Percentiles rank a stretch among this genome's conserved stretches.
Conservation (phyloP, 148 eudicot species). For the Chenopodium album region DNA sequence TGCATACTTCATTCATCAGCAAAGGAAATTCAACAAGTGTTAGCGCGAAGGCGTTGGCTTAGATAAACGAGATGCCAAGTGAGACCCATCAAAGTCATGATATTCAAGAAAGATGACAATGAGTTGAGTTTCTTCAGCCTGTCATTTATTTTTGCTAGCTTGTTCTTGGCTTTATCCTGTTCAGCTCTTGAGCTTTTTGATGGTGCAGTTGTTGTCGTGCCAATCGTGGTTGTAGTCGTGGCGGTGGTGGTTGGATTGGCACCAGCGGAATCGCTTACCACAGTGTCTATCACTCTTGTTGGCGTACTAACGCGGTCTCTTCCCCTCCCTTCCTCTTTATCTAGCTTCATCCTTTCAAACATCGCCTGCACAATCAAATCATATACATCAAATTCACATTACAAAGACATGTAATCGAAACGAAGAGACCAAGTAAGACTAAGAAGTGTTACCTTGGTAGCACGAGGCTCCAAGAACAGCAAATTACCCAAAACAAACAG, state of each 20-base stretch:
- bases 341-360: conserved; percentile 66
- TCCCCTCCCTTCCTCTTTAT: conserved; percentile 81
- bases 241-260: conserved; percentile 3
- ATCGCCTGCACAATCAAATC: conserved; percentile 44
- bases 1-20: neutral
- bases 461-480: conserved; percentile 70
- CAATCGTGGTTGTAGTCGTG: conserved; percentile 19
- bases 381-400: neutral
- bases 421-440: too few relatives aligned
- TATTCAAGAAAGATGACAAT: conserved; percentile 64
- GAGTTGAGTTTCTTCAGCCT: conserved; percentile 60
- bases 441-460: conserved; percentile 54
- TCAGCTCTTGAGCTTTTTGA: conserved; percentile 4
- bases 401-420: neutral
- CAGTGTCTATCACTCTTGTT: conserved; percentile 27
- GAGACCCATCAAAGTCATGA: conserved; percentile 57
- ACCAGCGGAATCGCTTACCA: conserved; percentile 10
- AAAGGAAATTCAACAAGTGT: neutral
- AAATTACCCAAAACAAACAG: conserved; percentile 55
- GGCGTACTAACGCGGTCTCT: conserved; percentile 17
- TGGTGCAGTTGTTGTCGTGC: neutral
- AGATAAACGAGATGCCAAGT: conserved; percentile 72
- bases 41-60: conserved; percentile 45
- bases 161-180: conserved; percentile 28
- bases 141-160: conserved; percentile 35